Conservation (phyloP, 768 basidiomycete genomes). For the Trametes coccinea region DNA sequence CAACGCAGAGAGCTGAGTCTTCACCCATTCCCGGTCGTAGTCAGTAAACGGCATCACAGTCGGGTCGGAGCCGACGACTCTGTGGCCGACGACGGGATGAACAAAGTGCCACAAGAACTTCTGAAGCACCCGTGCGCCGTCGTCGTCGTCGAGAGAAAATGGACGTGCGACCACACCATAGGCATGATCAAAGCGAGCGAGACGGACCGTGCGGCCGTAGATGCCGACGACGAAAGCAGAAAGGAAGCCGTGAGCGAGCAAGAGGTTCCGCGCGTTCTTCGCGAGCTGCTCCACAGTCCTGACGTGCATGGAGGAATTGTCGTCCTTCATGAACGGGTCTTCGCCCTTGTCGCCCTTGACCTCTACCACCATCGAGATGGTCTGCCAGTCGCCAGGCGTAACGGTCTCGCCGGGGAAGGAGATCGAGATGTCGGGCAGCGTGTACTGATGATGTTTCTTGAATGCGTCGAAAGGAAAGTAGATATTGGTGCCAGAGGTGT, state of each 20-base stretch:
- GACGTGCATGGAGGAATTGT: neutral
- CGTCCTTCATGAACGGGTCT: neutral
- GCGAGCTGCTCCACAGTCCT: constrained; percentile 11
- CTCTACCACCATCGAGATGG: constrained; percentile 14
- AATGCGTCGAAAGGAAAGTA: neutral
- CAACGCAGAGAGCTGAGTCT: neutral
- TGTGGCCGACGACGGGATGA: constrained; percentile 1
- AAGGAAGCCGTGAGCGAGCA: constrained; percentile 12
- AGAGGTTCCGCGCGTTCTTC: constrained; percentile 12
- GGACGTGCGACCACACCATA: constrained; percentile 6
- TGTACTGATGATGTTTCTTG: neutral
- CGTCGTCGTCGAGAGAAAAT: constrained; percentile 8
- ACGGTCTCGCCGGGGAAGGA: neutral
- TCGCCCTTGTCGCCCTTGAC: neutral
- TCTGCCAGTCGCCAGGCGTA: neutral
- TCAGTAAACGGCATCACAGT: neutral
- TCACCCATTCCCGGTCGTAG: neutral
- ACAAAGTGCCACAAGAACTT: constrained; percentile 21
- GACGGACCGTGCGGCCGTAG: constrained; percentile 8
- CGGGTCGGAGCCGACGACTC: constrained; percentile 12
- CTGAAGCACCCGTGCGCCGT: constrained; percentile 1
- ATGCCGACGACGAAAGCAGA: constrained; percentile 17
- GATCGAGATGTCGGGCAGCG: constrained; percentile 5
- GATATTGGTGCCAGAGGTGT: neutral
- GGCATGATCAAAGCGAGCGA: constrained; percentile 21